Conservation (phyloP, 78 protist genomes). For the Cavenderia fasciculata region DNA sequence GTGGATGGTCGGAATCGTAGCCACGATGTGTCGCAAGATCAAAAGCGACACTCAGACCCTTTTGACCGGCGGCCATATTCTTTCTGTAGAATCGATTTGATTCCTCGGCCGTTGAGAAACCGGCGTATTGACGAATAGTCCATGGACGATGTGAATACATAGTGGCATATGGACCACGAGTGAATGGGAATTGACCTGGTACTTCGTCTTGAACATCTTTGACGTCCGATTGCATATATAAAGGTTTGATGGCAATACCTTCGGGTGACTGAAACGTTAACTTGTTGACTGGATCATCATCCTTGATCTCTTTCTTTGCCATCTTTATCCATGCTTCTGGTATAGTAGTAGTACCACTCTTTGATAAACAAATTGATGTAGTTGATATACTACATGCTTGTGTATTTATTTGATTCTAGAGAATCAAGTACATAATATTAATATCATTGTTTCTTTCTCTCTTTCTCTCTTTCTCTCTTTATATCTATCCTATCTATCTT, state of each 20-base stretch:
- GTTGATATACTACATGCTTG: no score
- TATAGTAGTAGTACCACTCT: no score
- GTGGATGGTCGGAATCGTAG: conserved; percentile 96
- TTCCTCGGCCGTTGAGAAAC: conserved; percentile 97
- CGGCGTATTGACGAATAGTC: conserved; percentile 98
- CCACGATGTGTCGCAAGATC: conserved; percentile 99
- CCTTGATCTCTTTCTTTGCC: conserved; percentile 87
- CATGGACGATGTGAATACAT: conserved; percentile 97
- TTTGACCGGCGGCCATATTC: conserved; percentile 94
- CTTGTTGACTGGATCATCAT: conserved; percentile 39
- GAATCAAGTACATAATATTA: no score
- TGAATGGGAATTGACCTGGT: conserved; percentile 95
- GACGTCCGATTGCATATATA: conserved; percentile 84
- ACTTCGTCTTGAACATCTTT: conserved; percentile 1
- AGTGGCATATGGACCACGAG: conserved; percentile 97
- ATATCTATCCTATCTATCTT: no score
- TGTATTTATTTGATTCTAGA: no score
- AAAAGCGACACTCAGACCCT: conserved; percentile 98
- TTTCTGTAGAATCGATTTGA: conserved; percentile 93
- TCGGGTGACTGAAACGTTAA: conserved; percentile 55
- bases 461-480: no score
- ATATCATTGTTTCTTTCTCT: no score
- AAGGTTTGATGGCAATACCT: conserved; percentile 88
- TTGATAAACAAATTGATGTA: no score
- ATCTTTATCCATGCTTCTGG: conserved; percentile 76